These are phyloP conservation scores for Chalciporus pseudorubinellus DNA, from an alignment of 768 basidiomycete genomes.

Conservation along the genomic window DNA sequence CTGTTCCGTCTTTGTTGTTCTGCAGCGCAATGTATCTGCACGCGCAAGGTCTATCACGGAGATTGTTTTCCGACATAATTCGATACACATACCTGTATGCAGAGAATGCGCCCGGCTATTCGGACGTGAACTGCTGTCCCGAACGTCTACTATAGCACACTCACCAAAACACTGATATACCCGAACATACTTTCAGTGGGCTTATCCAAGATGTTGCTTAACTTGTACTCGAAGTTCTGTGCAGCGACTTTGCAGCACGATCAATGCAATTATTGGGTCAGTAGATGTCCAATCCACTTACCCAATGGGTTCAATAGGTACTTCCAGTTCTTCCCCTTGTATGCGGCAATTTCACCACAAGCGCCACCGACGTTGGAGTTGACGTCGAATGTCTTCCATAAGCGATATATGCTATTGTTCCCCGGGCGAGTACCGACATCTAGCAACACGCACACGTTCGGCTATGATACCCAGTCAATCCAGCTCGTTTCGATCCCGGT, in stretches of 20 bases:
- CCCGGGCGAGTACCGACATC: conserved; percentile 94
- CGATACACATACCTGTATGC: conserved; percentile 59
- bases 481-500: background rate
- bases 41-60: conserved; percentile 1
- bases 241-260: conserved; percentile 62
- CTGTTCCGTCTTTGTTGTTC: conserved; percentile 77
- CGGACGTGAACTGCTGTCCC: conserved; percentile 9
- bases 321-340: conserved; percentile 89
- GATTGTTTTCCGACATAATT: background rate
- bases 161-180: conserved; percentile 91
- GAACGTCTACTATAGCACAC: conserved; percentile 13
- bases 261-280: background rate
- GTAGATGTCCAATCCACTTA: conserved; percentile 29
- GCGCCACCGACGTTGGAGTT: conserved; percentile 93
- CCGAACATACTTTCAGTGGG: conserved; percentile 87
- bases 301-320: conserved; percentile 81
- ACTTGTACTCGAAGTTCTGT: conserved; percentile 95
- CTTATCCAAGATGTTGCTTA: conserved; percentile 88
- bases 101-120: conserved; percentile 88
- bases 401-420: conserved; percentile 83
- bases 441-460: conserved; percentile 88
- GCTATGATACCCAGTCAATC: conserved; percentile 38
- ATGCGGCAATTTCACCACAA: conserved; percentile 93
- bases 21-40: conserved; percentile 80
- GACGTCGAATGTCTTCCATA: conserved; percentile 94